A percentile compares a stretch with the other conserved stretches of the same genome.
phyloP scores from a whole-genome alignment of 2,329 filamentous ascomycete species.

The Diaporthe velutina region DNA sequence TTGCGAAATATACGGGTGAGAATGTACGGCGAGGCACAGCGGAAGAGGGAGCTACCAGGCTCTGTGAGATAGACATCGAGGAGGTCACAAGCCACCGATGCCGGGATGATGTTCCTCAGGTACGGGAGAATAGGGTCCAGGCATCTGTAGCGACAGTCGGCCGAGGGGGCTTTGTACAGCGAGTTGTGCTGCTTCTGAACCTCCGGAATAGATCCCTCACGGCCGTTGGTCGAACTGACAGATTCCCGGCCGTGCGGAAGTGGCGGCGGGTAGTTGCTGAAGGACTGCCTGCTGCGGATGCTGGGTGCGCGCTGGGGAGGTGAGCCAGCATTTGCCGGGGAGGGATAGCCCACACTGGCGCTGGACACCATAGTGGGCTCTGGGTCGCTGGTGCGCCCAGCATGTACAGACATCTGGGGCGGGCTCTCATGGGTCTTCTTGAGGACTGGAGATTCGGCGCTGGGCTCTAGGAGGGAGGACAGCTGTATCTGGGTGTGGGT shows the following conservation, averaged over 20 bases:
- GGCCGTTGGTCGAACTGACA: conserved; percentile 42
- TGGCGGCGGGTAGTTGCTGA: conserved; percentile 17
- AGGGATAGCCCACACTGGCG: conserved; percentile 47
- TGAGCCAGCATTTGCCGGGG: conserved; percentile 43
- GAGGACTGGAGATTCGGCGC: conserved; percentile 23
- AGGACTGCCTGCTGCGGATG: conserved; percentile 21
- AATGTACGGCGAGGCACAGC: conserved; percentile 61
- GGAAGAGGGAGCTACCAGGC: conserved; percentile 57
- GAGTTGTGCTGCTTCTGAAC: conserved; percentile 40
- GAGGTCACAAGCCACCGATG: conserved; percentile 59
- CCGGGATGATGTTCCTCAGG: conserved; percentile 54
- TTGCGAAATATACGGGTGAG: conserved; percentile 60
- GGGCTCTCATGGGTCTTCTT: conserved; percentile 34
- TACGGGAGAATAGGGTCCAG: conserved; percentile 56
- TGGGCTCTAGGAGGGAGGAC: conserved; percentile 40
- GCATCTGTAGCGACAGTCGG: conserved; percentile 55
- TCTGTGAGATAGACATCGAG: conserved; percentile 62
- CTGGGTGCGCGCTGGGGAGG: background rate
- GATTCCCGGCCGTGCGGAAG: conserved; percentile 36
- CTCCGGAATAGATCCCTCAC: conserved; percentile 41
- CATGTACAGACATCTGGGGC: conserved; percentile 20
- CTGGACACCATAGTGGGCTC: conserved; percentile 46
- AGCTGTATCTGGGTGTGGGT: conserved; percentile 40
- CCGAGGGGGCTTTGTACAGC: conserved; percentile 45
- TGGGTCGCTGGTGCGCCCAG: conserved; percentile 25